Evolutionary conservation across 768 basidiomycete genomes (phyloP).

Genomic region (Xanthoconium purpureum): DNA sequence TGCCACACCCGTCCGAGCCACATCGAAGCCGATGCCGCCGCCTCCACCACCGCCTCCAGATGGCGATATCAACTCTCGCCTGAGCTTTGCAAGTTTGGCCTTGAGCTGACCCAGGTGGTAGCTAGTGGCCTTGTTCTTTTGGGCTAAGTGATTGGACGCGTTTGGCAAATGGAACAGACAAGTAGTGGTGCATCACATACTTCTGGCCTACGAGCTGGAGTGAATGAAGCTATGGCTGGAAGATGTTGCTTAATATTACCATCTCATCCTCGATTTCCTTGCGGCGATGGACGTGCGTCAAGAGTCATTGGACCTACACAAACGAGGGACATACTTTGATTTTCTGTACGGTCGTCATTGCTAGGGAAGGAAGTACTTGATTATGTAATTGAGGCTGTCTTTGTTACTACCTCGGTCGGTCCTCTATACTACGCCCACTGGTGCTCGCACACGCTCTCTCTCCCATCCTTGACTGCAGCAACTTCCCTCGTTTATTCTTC

Average conservation of each 20-base stretch:
- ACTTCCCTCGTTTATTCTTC: slow-evolving; percentile 25
- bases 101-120: slow-evolving; percentile 96
- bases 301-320: slow-evolving; percentile 16
- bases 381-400: slow-evolving; percentile 15
- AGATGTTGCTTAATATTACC: slow-evolving; percentile 48
- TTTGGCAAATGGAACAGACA: slow-evolving; percentile 11
- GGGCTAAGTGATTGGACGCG: slow-evolving; percentile 49
- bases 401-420: neutral
- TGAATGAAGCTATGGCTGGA: slow-evolving; percentile 26
- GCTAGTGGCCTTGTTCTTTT: slow-evolving; percentile 95
- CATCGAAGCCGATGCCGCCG: slow-evolving; percentile 92
- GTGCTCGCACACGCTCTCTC: no score
- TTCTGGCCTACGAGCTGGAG: slow-evolving; percentile 60
- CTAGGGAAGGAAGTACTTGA: neutral
- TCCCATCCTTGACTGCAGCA: neutral
- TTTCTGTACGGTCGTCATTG: slow-evolving; percentile 88
- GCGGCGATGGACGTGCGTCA: slow-evolving; percentile 8
- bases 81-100: slow-evolving; percentile 96
- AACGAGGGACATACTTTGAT: slow-evolving; percentile 56
- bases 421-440: neutral
- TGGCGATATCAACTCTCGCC: slow-evolving; percentile 86
- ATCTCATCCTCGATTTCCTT: slow-evolving; percentile 97
- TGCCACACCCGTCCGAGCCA: slow-evolving; percentile 95
- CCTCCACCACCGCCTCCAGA: slow-evolving; percentile 81
- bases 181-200: slow-evolving; percentile 42